Evolutionary conservation across 1,284 basidiomycete genomes (phyloP).

Genomic region (Chalciporus sp.): DNA sequence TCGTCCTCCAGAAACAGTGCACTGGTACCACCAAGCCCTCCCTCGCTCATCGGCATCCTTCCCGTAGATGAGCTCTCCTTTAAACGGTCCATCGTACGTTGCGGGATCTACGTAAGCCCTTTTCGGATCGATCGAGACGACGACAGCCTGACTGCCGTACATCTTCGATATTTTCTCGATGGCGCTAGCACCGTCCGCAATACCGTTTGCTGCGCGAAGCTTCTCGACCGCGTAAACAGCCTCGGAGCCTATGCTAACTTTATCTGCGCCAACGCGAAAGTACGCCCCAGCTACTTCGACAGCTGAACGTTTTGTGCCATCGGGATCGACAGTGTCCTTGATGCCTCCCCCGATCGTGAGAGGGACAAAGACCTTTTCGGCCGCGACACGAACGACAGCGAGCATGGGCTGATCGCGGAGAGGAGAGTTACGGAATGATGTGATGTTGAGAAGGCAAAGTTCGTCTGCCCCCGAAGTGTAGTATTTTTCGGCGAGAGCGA

Average conservation of each 20-base stretch:
- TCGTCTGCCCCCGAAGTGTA: constrained; percentile 94
- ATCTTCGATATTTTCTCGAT: constrained; percentile 92
- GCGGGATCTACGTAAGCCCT: constrained; percentile 80
- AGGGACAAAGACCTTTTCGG: constrained; percentile 94
- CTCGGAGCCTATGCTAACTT: constrained; percentile 95
- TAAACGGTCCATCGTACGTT: constrained; percentile 70
- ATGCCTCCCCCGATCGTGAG: constrained; percentile 99
- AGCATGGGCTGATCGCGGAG: constrained; percentile 98
- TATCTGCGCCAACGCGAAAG: constrained; percentile 98
- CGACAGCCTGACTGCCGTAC: constrained; percentile 97
- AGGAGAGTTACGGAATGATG: constrained; percentile 96
- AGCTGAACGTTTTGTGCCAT: constrained; percentile 85
- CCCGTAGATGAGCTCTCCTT: constrained; percentile 67
- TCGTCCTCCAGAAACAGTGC: constrained; percentile 94
- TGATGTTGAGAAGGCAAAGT: constrained; percentile 98
- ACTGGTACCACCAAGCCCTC: constrained; percentile 98
- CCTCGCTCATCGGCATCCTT: constrained; percentile 60
- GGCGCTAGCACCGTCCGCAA: constrained; percentile 74
- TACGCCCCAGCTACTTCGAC: constrained; percentile 95
- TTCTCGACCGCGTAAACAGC: constrained; percentile 94
- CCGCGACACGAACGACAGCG: constrained; percentile 88
- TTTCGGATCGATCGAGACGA: constrained; percentile 96
- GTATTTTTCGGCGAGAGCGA: constrained; percentile 88
- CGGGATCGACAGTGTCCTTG: constrained; percentile 94
- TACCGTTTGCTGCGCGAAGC: constrained; percentile 56